Conservation (phyloP, 2,329 filamentous ascomycete species). For the Exophiala viscosa region DNA sequence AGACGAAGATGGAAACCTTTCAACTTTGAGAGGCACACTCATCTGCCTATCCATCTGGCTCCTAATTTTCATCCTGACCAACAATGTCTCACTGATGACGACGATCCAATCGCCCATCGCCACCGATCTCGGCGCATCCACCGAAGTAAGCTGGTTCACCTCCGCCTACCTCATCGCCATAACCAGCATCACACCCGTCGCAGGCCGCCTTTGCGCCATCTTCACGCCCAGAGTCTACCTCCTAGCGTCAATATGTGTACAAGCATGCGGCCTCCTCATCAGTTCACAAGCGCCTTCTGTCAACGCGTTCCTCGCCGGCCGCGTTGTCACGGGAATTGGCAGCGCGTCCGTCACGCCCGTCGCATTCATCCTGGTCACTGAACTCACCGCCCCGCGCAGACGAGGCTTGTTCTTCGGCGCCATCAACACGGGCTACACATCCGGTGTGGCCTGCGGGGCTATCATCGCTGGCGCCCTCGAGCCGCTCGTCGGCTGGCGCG, state of each 20-base stretch:
- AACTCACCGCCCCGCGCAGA: slow-evolving; percentile 63
- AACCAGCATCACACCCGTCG: slow-evolving; percentile 62
- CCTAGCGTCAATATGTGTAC: slow-evolving; percentile 55
- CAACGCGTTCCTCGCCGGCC: slow-evolving; percentile 62
- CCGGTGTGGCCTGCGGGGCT: slow-evolving; percentile 67
- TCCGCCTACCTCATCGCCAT: slow-evolving; percentile 67
- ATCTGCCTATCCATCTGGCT: slow-evolving; percentile 26
- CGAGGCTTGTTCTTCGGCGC: slow-evolving; percentile 71
- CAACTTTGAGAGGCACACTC: slow-evolving; percentile 12
- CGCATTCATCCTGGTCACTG: slow-evolving; percentile 71
- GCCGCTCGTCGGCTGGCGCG: slow-evolving; percentile 65
- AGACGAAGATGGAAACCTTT: slow-evolving; percentile 5
- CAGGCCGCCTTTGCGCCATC: slow-evolving; percentile 68
- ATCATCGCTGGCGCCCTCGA: slow-evolving; percentile 66
- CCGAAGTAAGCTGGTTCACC: slow-evolving; percentile 74
- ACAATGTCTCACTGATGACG: slow-evolving; percentile 75
- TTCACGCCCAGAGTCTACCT: slow-evolving; percentile 64
- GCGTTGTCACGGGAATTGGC: slow-evolving; percentile 65
- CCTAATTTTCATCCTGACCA: slow-evolving; percentile 27
- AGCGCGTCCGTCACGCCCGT: slow-evolving; percentile 70
- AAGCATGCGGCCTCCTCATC: slow-evolving; percentile 62
- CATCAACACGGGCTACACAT: slow-evolving; percentile 68
- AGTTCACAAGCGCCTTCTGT: slow-evolving; percentile 60
- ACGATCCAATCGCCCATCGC: slow-evolving; percentile 77
- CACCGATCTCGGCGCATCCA: slow-evolving; percentile 69